Evolutionary conservation across 805 yeast species (phyloP).

Genomic region (Saccharomycopsis guyanensis): DNA sequence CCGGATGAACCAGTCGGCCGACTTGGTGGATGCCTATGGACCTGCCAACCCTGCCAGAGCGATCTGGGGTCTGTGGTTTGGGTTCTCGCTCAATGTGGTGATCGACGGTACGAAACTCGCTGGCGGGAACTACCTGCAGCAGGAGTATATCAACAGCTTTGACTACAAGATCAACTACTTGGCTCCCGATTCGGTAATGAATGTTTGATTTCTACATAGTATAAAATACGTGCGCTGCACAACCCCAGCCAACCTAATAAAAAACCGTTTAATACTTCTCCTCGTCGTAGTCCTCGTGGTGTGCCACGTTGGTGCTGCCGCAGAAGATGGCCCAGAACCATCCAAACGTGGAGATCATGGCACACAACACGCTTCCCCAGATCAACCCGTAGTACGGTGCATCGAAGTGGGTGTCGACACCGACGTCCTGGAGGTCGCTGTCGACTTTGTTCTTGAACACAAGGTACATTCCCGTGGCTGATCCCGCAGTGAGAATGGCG

Average conservation of each 20-base stretch:
- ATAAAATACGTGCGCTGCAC: not conserved
- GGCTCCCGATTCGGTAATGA: constrained; percentile 44
- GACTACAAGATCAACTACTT: constrained; percentile 60
- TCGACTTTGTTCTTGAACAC: constrained; percentile 46
- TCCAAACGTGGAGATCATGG: constrained; percentile 33
- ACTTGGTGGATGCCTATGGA: constrained; percentile 29
- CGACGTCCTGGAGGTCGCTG: constrained; percentile 38
- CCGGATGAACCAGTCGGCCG: constrained; percentile 57
- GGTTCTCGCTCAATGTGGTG: constrained; percentile 52
- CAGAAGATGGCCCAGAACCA: constrained; percentile 39
- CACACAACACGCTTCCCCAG: constrained; percentile 56
- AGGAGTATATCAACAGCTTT: constrained; percentile 48
- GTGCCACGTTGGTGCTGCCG: constrained; percentile 25
- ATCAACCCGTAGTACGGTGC: constrained; percentile 45
- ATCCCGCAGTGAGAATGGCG: constrained; percentile 40
- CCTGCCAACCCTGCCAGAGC: constrained; percentile 32
- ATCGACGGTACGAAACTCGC: constrained; percentile 38
- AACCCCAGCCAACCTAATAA: too few species aligned
- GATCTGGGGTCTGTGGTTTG: constrained; percentile 65
- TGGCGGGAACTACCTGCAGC: constrained; percentile 27
- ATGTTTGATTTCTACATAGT: constrained; percentile 7
- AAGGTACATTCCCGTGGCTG: constrained; percentile 56
- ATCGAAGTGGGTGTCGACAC: constrained; percentile 47
- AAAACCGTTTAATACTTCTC: not conserved
- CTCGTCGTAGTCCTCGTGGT: constrained; percentile 8